Evolutionary conservation across 1,284 basidiomycete species (phyloP), one percentile per base, ranked within the genome.

Genomic region (Rhodotorula sp.): DNA sequence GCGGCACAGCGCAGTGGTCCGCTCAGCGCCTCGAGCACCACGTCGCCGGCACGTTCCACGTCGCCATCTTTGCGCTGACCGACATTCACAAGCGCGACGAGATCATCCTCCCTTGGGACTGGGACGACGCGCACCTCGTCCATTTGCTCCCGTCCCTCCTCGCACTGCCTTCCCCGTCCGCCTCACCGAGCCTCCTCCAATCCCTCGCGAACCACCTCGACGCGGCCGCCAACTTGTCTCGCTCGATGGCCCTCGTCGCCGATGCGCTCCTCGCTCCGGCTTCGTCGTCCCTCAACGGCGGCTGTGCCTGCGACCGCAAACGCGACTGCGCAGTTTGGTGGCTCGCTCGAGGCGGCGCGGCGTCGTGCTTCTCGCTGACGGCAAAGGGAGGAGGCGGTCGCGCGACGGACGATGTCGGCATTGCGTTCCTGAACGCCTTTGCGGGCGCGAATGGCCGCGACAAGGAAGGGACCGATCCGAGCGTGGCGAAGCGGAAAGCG

Each of bases 61-160:
- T 97, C 79, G 94, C 89, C 0, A 83, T 97, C 3, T 97, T 96
- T 77, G 92, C 93, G 0, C 81, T 90, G 26, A 83, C 87, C 23
- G 90, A 93, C 76, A 85, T 97, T 71, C 86, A 86, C 70, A 87
- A 87, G 51, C 86, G 90, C 63, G 93, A 96, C 78, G 96, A 98
- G 82, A 87, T 98, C 54, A 88, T 95, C 0, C 82, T 97, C 0
- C 91, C 90, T 0, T 98, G 95, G 93, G 93, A 97, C 80, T 97
- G 94, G 95, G 94, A 97, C 77, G 94, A 97, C 78, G 88, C 88
- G 8, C 91, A 93, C 79, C 88, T 91, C 0, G 88, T 97, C 0
- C 95, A 97, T 81, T 84, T 87, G 63, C 83, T 97, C 0, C 91
- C 90, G 6, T 68, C 73, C 26, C 47, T 75, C 15, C 67, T 74